Conservation (phyloP, 2,329 filamentous ascomycete genomes). For the Talaromyces funiculosus region DNA sequence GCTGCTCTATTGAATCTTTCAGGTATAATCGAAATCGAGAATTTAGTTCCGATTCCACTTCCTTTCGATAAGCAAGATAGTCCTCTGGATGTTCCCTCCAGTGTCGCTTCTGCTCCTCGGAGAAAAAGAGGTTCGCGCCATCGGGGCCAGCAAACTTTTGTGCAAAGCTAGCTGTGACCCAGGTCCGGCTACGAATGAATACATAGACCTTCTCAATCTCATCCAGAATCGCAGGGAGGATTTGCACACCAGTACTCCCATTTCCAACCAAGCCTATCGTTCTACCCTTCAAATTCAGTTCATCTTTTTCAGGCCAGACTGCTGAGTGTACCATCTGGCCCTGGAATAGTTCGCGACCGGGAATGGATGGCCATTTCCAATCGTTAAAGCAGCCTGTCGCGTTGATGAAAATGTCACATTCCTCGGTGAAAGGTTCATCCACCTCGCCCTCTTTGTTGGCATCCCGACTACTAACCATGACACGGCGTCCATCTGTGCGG, state of each 20-base stretch:
- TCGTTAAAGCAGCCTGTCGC: conserved; percentile 11
- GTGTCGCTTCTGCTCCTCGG: conserved; percentile 18
- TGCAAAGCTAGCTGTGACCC: conserved; percentile 18
- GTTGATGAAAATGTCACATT: conserved; percentile 11
- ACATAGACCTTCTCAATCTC: not conserved
- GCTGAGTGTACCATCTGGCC: conserved; percentile 37
- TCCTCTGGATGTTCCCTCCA: conserved; percentile 39
- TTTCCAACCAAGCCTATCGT: conserved; percentile 17
- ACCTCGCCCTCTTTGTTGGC: too few relatives aligned
- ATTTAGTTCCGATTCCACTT: conserved; percentile 42
- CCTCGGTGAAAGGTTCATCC: conserved; percentile 8
- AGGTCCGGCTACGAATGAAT: conserved; percentile 13
- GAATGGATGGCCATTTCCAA: conserved; percentile 39
- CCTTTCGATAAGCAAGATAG: conserved; percentile 39
- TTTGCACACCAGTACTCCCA: not conserved
- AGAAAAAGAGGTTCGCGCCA: conserved; percentile 15
- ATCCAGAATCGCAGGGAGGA: not conserved
- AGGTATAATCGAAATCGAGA: conserved; percentile 40
- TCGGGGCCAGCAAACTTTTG: conserved; percentile 11
- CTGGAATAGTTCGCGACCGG: conserved; percentile 38
- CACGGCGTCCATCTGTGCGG: conserved; percentile 17
- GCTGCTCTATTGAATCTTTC: conserved; percentile 28
- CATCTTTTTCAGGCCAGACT: conserved; percentile 23
- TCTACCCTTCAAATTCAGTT: conserved; percentile 8
- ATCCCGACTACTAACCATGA: conserved; percentile 21